These are phyloP conservation scores for Zarea fungicola DNA, from an alignment of 2,329 filamentous ascomycete species.

Conservation along the genomic window DNA sequence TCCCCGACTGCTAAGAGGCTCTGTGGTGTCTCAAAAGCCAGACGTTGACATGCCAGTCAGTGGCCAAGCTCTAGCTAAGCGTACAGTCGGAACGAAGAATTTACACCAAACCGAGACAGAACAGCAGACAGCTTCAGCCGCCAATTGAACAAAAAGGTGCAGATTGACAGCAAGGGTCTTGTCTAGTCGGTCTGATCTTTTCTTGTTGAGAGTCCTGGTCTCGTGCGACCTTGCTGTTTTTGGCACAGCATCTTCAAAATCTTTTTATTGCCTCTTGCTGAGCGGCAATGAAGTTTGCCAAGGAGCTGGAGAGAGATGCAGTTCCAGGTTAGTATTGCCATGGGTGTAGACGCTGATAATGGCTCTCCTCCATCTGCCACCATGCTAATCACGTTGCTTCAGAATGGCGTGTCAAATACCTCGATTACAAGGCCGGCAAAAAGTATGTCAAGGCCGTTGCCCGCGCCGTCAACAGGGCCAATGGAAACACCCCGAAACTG, in stretches of 20 bases:
- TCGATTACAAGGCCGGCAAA: constrained; percentile 93
- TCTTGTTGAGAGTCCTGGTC: constrained; percentile 2
- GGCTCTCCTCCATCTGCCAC: too few relatives aligned
- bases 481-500: constrained; percentile 43
- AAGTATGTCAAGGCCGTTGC: constrained; percentile 84
- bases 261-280: constrained; percentile 2
- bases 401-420: constrained; percentile 92
- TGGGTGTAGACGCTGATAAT: background rate
- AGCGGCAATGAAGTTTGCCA: constrained; percentile 58
- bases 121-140: too few relatives aligned
- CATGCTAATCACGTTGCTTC: constrained; percentile 8
- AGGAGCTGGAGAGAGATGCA: constrained; percentile 79
- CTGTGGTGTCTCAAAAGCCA: background rate
- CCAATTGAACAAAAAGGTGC: constrained; percentile 3
- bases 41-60: constrained; percentile 8
- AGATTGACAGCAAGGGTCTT: background rate
- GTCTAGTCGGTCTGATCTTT: background rate
- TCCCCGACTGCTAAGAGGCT: constrained; percentile 3
- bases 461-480: constrained; percentile 62
- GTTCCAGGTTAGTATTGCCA: constrained; percentile 62
- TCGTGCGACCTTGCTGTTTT: constrained; percentile 12
- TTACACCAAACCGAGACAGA: too few relatives aligned
- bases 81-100: too few relatives aligned
- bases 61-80: background rate
- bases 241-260: too few relatives aligned